Evolutionary conservation across 192 early-diverging fungal species (phyloP).

Genomic region (Piromyces finnis): DNA sequence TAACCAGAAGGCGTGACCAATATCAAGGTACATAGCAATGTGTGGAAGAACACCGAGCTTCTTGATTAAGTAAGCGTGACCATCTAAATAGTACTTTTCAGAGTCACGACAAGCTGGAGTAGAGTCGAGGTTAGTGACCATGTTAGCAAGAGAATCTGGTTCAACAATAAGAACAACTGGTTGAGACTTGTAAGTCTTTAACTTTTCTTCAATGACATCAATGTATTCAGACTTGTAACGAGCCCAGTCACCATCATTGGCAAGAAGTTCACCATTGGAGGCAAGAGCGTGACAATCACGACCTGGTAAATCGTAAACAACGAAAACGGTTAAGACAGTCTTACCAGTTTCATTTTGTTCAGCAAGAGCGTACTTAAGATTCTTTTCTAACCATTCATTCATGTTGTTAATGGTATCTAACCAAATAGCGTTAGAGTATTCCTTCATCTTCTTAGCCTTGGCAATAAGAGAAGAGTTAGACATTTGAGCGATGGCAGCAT

Average conservation of each 20-base stretch:
- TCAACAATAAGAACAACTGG: conserved; percentile 18
- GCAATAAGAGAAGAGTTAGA: neutral
- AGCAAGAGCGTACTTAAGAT: neutral
- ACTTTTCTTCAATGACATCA: conserved; percentile 6
- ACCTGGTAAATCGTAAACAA: conserved; percentile 27
- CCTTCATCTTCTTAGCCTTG: neutral
- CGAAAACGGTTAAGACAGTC: conserved; percentile 5
- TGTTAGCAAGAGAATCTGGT: conserved; percentile 20
- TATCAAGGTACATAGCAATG: too few species aligned
- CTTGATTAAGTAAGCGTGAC: too few species aligned
- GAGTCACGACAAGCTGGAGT: neutral
- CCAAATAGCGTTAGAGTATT: neutral
- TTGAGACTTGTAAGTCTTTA: conserved; percentile 2
- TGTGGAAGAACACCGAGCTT: too few species aligned
- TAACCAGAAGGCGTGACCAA: too few species aligned
- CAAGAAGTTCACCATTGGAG: conserved; percentile 18
- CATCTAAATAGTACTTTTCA: too few species aligned
- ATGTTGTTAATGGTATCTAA: neutral
- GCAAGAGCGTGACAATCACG: conserved; percentile 22
- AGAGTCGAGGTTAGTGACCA: conserved; percentile 11
- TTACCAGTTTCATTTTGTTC: neutral
- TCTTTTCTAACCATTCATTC: neutral
- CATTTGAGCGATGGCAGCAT: neutral
- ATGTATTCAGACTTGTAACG: conserved; percentile 23
- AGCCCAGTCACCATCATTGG: conserved; percentile 2